A percentile compares a stretch with the other conserved stretches of the same genome.
Evolutionary conservation across 1,284 basidiomycete genomes (phyloP).

Genomic region (Rhodotorula sp.): DNA sequence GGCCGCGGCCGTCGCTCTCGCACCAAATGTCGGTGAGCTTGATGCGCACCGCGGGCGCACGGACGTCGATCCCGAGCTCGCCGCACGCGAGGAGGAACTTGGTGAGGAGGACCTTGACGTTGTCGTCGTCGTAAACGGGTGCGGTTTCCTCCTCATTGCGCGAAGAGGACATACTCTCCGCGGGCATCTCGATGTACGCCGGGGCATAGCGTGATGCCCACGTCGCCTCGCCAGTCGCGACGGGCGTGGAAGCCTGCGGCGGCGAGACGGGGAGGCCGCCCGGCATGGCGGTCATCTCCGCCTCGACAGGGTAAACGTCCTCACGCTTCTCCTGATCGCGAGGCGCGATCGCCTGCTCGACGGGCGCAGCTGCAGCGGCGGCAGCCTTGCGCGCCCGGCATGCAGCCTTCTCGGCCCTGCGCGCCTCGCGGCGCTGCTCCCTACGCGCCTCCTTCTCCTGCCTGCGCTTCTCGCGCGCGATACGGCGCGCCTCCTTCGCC

Average conservation of each 20-base stretch:
- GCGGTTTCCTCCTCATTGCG: too few relatives aligned
- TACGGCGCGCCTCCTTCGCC: background rate
- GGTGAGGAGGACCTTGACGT: conserved; percentile 15
- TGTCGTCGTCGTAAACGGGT: background rate
- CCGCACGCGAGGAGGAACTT: conserved; percentile 6
- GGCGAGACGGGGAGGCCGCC: background rate
- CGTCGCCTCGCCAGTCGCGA: background rate
- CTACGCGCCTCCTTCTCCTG: conserved; percentile 3
- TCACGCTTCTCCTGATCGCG: too few relatives aligned
- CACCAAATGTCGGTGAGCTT: conserved; percentile 12
- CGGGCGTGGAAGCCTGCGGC: too few relatives aligned
- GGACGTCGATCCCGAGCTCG: conserved; percentile 15
- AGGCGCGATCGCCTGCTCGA: too few relatives aligned
- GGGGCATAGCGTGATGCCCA: background rate
- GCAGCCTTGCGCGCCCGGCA: background rate
- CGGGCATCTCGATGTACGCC: background rate
- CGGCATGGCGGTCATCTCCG: background rate
- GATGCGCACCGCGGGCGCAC: background rate
- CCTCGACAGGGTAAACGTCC: too few relatives aligned
- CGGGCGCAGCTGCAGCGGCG: too few relatives aligned
- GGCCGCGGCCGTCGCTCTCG: conserved; percentile 7
- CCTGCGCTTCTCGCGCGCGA: background rate
- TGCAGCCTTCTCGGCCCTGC: background rate
- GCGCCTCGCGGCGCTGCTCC: background rate
- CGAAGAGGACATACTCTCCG: too few relatives aligned